Evolutionary conservation across 2,329 filamentous ascomycete species (phyloP), one percentile per base, ranked within the genome.

Genomic region (Claviceps purpurea): DNA sequence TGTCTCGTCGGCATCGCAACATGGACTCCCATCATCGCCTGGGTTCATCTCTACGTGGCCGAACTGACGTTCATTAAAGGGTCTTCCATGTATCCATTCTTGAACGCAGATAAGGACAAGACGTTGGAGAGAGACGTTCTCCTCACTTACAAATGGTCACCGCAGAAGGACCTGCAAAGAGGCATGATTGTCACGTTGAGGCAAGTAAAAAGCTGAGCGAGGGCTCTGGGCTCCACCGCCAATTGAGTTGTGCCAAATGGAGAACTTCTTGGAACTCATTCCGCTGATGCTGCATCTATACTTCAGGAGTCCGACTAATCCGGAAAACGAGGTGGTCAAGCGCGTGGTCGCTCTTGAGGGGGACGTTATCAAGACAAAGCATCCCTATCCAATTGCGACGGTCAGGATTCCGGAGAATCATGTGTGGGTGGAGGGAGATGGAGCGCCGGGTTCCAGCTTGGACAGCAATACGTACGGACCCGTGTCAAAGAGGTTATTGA

Each of bases 381-480:
- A 72, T 50, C 82, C 81, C 18, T 85, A 81, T 62, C 75, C 79
- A 8, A 65, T 74, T 16, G 59, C 70, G 1, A 73, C 67, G 8
- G 71, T 86, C 46, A 75, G 77, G 56, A 79, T 98, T 22, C 91
- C 90, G 5, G 76, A 76, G 56, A 89, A 89, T 18, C 90, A 97
- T 70, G 76, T 97, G 30, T 98, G 93, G 93, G 81, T 98, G 1
- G 91, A 97, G 65, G 93, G 93, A 1, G 93, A 98, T 64, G 89
- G 85, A 13, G 78, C 78, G 60, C 78, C 79, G 59, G 75, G 78
- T 49, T 78, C 79, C 60, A 88, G 81, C 52, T 66, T 83, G 54
- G 93, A 98, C 70, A 95, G 89, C 67, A 95, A 95, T 68, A 81
- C 81, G 13, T 96, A 94, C 66, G 93, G 93, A 1, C 89, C 93